A percentile compares a stretch with the other conserved stretches of the same genome.
These are phyloP conservation scores for Blastomyces parvus DNA, from an alignment of 2,329 filamentous ascomycete genomes.

Conservation along the genomic window DNA sequence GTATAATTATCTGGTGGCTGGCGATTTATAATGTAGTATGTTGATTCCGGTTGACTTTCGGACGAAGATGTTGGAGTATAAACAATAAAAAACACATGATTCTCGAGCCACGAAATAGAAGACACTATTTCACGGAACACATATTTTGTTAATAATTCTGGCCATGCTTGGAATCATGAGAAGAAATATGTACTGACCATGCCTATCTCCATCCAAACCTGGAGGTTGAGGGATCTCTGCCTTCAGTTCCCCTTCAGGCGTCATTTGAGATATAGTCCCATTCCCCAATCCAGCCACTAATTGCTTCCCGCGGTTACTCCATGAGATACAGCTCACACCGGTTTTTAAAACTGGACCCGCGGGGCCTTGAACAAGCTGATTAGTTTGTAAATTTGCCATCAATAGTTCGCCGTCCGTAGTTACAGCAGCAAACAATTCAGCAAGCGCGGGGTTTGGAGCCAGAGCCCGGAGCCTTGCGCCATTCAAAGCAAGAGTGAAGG, in stretches of 20 bases:
- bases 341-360: slow-evolving; percentile 59
- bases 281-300: slow-evolving; percentile 75
- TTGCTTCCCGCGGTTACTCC: slow-evolving; percentile 91
- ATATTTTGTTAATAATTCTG: slow-evolving; percentile 19
- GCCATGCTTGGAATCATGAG: slow-evolving; percentile 1
- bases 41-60: slow-evolving; percentile 50
- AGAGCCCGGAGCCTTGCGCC: slow-evolving; percentile 63
- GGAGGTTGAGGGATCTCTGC: slow-evolving; percentile 71
- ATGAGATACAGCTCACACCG: slow-evolving; percentile 73
- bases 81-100: slow-evolving; percentile 70
- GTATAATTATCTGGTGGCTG: slow-evolving; percentile 46
- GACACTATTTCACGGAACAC: slow-evolving; percentile 46
- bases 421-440: slow-evolving; percentile 62
- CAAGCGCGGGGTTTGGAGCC: slow-evolving; percentile 64
- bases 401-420: slow-evolving; percentile 71
- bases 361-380: slow-evolving; percentile 47
- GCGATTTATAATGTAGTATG: slow-evolving; percentile 71
- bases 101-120: slow-evolving; percentile 79
- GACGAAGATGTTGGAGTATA: slow-evolving; percentile 56
- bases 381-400: slow-evolving; percentile 68
- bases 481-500: slow-evolving; percentile 69
- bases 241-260: slow-evolving; percentile 66
- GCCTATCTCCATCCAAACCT: slow-evolving; percentile 51
- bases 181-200: slow-evolving; percentile 46
- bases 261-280: slow-evolving; percentile 74